Evolutionary conservation across 306 rosid genomes (phyloP), one percentile per base, ranked within the genome.

Genomic region (Delonix regia): DNA sequence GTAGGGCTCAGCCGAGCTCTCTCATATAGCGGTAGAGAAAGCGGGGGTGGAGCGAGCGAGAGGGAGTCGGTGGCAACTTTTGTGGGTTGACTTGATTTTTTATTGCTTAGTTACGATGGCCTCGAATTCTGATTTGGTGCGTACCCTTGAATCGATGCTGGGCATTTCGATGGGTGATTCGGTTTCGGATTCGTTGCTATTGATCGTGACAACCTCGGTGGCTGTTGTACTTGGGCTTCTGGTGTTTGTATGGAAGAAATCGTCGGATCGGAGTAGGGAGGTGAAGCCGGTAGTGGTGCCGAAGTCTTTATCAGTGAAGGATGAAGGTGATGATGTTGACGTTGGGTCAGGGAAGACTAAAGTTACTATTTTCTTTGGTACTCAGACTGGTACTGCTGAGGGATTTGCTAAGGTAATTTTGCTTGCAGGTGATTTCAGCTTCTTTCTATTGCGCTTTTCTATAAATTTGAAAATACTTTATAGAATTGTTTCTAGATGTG

Each of bases 331-430:
- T 9, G 97, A 92, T 34, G 62, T 71, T 42, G 94, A 92, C 41
- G 82, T 82, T 33, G 88, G 36, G 22, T 62, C 73, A 2, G 97
- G 91, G 12, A 93, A 90, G 86, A 84, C 83, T 19, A 89, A 86
- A 88, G 92, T 90, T 15, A 76, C 92, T 27, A 36, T 90, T 55
- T 89, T 93, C 81, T 93, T 85, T 48, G 96, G 97, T 25, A 93
- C 97, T 86, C 97, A 93, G 80, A 93, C 97, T 59, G 97, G 97
- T 10, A 93, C 96, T 12, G 96, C 97, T 2, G 97, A 93, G 69
- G 94, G 96, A n/a, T 93, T 93, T 68, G 92, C 97, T 15, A 93
- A 93, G 96, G 97, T 89, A 51, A 52, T 55, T 60, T 45, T 41
- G 39, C 24, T 64, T 25, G 16, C 19, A 1, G 4, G 45, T 61